These are phyloP conservation scores for Chaetomiaceae sp. DNA, from an alignment of 2,329 filamentous ascomycete genomes.

Conservation along the genomic window DNA sequence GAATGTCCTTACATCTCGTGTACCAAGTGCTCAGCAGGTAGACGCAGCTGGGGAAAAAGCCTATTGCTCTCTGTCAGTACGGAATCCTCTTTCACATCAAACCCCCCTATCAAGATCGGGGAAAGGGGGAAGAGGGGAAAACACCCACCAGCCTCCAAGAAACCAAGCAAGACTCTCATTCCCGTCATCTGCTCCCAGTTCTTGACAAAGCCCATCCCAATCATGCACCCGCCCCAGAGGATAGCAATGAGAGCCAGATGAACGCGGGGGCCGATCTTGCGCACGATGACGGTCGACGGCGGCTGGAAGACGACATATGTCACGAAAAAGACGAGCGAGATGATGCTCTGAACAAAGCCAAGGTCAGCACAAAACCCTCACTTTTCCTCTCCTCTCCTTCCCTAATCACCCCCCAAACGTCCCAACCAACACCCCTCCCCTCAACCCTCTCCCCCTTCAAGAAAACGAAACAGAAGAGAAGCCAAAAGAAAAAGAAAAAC, in stretches of 20 bases:
- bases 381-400: too few species aligned
- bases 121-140: background rate
- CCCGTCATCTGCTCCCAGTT: conserved; percentile 49
- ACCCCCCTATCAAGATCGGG: background rate
- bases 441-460: too few species aligned
- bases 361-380: background rate
- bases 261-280: conserved; percentile 58
- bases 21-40: conserved; percentile 74
- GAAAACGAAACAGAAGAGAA: background rate
- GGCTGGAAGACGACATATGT: conserved; percentile 69
- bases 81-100: background rate
- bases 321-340: conserved; percentile 69
- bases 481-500: conserved; percentile 18
- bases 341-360: conserved; percentile 44
- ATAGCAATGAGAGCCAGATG: conserved; percentile 52
- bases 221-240: conserved; percentile 57
- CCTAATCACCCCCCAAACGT: too few species aligned
- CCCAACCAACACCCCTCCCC: too few species aligned
- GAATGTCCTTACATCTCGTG: conserved; percentile 49
- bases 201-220: conserved; percentile 60
- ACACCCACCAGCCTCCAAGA: conserved; percentile 53
- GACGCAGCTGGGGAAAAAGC: conserved; percentile 66
- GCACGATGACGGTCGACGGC: conserved; percentile 63
- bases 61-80: too few species aligned
- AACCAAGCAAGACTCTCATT: conserved; percentile 54